Base-by-base conservation (phyloP, 306 rosid species). In the Rosa lucieae region DNA sequence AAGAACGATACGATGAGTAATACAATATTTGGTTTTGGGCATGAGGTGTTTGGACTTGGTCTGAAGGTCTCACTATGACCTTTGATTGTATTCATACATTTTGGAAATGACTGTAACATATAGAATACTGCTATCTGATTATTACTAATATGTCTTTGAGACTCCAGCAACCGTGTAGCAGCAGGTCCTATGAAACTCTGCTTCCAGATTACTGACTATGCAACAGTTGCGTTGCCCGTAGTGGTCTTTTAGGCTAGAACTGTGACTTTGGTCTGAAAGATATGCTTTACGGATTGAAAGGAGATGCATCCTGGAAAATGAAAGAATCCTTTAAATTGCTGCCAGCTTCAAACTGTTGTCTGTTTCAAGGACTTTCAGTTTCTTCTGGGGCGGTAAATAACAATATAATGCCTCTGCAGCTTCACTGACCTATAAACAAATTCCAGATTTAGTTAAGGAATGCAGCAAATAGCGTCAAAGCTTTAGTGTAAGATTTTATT, bases 371-470 rank as follows among this genome's bases (percentile, higher is more conserved):
- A 67, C 71, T 32, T 21, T 51, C 47, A 51, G 56, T 21, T 6
- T 70, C 32, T 48, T 26, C 17, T n/a, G 8, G 73, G 15, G 52
- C 58, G 15, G 78, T 44, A 20, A 18, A 46, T 20, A 44, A 53
- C 51, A 72, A 10, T 37, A 44, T 40, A 55, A 29, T 20, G 48
- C 61, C 51, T 69, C 10, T n/a, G 42, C 74, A 75, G 67, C 81
- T 75, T 75, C 86, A 58, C 49, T 70, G 39, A 61, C 86, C 95
- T 87, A 91, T 66, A 83, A 40, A 75, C 18, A 62, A 37, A 78
- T 70, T 83, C 66, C 59, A 77, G 18, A 76, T 35, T 69, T 37
- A 79, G 81, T 67, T 52, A 18, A 46, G 17, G 0, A 43, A 82
- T 61, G 43, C 26, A 46, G 51, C 12, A 43, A 84, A 10, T 17